Base-by-base conservation (phyloP, 805 yeast genomes). In the Cyberlindnera subsufficiens region DNA sequence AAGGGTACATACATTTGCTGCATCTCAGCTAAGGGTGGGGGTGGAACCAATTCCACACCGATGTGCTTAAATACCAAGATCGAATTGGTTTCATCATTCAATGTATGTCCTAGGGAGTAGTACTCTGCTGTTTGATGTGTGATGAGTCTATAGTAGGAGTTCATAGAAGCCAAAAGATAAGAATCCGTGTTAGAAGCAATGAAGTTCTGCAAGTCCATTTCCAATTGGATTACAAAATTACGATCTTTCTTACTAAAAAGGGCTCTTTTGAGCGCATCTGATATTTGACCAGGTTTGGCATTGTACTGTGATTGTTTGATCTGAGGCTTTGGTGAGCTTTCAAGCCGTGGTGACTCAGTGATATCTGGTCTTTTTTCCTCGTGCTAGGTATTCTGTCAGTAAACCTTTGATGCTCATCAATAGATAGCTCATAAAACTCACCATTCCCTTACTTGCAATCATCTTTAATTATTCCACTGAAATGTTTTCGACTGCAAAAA, bases 71-170 rank as follows among this genome's bases (percentile, higher is more conserved):
- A 71, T 8, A 71, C 64, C 6, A 69, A 58, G 19, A 71, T 65
- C 18, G 78, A 71, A 39, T 65, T 65, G 9, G 78, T 79, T 45
- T 73, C 79, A 27, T 55, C 50, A 50, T 71, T 75, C 11, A 77
- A 50, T 8, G 70, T 71, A 54, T 84, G 90, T 35, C 78, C 79
- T 43, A 83, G 58, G 19, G 69, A 65, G 54, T 82, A 80, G 56
- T 81, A 82, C 32, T 78, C 82, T 5, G 89, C 86, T 30, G 82
- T 64, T 50, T 82, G 84, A 59, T 85, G 90, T 0, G 83, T 72
- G 42, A 85, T 61, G 37, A 85, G 64, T 50, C 91, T 65, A 50
- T 77, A 79, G 58, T 80, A 84, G 3, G 88, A 80, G 58, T 84
- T 84, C 72, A 78, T 72, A 6, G 59, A 60, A 20, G 51, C 68